Percentiles rank a stretch among this genome's conserved stretches.
phyloP scores from a whole-genome alignment of 2,329 filamentous ascomycete genomes.

The Nannizziopsis barbatae region DNA sequence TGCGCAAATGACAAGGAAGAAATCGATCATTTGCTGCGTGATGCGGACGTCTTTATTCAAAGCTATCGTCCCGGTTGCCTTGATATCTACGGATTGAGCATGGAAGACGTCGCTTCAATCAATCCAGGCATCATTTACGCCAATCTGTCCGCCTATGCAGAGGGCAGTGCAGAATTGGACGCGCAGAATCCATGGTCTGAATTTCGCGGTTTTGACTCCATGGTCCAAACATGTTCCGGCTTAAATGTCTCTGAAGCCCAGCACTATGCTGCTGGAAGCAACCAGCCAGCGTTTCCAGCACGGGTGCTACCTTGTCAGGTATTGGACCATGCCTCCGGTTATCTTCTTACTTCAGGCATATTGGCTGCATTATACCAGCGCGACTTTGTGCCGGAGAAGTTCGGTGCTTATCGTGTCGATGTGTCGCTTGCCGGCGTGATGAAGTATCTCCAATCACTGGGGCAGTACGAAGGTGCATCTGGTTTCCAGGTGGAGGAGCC shows the following conservation, averaged over 20 bases:
- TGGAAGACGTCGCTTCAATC: slow-evolving; percentile 27
- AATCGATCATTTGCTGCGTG: slow-evolving; percentile 24
- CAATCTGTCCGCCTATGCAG: slow-evolving; percentile 43
- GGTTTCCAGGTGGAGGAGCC: slow-evolving; percentile 35
- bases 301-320: slow-evolving; percentile 44
- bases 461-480: slow-evolving; percentile 36
- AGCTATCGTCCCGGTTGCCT: slow-evolving; percentile 41
- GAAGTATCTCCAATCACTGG: slow-evolving; percentile 47
- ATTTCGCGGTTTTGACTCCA: slow-evolving; percentile 45
- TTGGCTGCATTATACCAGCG: slow-evolving; percentile 42
- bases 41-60: slow-evolving; percentile 37
- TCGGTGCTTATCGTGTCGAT: slow-evolving; percentile 42
- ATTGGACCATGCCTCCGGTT: slow-evolving; percentile 47
- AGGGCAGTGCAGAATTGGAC: slow-evolving; percentile 20
- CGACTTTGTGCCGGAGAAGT: slow-evolving; percentile 25
- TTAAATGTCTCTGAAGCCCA: slow-evolving; percentile 47
- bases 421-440: slow-evolving; percentile 46
- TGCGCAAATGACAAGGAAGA: slow-evolving; percentile 17
- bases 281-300: slow-evolving; percentile 19
- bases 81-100: slow-evolving; percentile 34
- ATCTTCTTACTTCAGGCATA: slow-evolving; percentile 45
- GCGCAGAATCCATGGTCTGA: slow-evolving; percentile 35
- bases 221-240: slow-evolving; percentile 46
- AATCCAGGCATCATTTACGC: slow-evolving; percentile 41
- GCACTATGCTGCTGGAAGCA: slow-evolving; percentile 28